Percentiles rank a stretch among this genome's conserved stretches.
Conservation (phyloP, 1,284 basidiomycete species). For the Schizophyllum amplum region DNA sequence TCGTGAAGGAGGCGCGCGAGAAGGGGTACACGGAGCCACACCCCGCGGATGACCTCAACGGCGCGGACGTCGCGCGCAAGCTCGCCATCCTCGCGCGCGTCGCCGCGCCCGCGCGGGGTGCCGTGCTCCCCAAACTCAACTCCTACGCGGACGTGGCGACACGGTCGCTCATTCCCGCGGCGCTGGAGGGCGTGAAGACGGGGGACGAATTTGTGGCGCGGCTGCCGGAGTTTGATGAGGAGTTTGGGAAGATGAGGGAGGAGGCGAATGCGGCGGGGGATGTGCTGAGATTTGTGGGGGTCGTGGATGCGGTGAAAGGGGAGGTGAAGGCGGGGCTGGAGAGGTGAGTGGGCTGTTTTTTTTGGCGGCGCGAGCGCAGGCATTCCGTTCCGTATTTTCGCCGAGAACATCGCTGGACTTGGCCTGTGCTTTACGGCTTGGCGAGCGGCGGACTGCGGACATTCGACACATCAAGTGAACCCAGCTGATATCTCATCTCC, state of each 20-base stretch:
- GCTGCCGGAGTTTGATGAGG: conserved; percentile 79
- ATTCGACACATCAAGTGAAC: neutral
- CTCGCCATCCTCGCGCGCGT: conserved; percentile 90
- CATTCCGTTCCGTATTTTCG: neutral
- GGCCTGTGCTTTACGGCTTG: neutral
- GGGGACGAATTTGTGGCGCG: conserved; percentile 80
- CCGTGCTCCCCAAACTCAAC: conserved; percentile 33
- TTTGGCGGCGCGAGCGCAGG: neutral
- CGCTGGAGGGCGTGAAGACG: conserved; percentile 56
- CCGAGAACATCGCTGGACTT: conserved; percentile 8
- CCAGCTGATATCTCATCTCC: conserved; percentile 2
- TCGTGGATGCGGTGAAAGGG: conserved; percentile 75
- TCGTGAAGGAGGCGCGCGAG: conserved; percentile 84
- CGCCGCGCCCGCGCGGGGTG: conserved; percentile 21
- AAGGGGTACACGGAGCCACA: conserved; percentile 98
- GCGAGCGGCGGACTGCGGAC: neutral
- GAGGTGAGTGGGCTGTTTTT: conserved; percentile 67
- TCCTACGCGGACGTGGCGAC: conserved; percentile 77
- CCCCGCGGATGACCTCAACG: conserved; percentile 93
- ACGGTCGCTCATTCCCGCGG: conserved; percentile 77
- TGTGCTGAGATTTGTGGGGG: conserved; percentile 91
- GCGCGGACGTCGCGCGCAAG: conserved; percentile 95
- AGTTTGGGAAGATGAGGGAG: conserved; percentile 70
- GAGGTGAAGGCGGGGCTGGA: conserved; percentile 83
- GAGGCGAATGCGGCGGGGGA: conserved; percentile 73